Evolutionary conservation across 2,329 filamentous ascomycete genomes (phyloP).

Genomic region (Lanzia echinophila): DNA sequence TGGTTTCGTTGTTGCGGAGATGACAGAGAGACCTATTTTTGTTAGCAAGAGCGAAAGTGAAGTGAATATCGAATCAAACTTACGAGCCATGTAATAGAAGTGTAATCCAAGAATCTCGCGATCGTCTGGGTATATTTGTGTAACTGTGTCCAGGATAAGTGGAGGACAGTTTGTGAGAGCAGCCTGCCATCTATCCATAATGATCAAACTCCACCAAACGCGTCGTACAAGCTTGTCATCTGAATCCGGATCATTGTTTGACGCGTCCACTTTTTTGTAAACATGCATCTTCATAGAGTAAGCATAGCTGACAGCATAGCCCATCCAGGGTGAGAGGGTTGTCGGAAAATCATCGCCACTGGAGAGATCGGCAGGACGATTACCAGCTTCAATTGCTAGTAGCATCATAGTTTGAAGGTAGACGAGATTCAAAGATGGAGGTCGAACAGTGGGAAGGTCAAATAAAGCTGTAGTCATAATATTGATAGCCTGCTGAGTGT

Average conservation of each 20-base stretch:
- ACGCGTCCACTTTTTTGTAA: constrained; percentile 35
- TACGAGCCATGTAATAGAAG: constrained; percentile 59
- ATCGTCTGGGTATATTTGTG: constrained; percentile 54
- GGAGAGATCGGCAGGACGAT: constrained; percentile 33
- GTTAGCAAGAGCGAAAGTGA: constrained; percentile 7
- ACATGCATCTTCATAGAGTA: constrained; percentile 58
- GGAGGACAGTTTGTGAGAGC: constrained; percentile 57
- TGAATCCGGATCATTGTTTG: constrained; percentile 48
- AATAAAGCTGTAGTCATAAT: constrained; percentile 38
- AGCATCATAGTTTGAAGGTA: constrained; percentile 62
- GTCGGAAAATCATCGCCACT: constrained; percentile 38
- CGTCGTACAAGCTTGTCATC: constrained; percentile 56
- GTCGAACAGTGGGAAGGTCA: constrained; percentile 36
- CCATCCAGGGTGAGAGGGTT: constrained; percentile 51
- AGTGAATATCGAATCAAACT: constrained; percentile 32
- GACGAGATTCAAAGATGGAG: constrained; percentile 40
- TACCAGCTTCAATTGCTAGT: constrained; percentile 59
- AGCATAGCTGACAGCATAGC: constrained; percentile 57
- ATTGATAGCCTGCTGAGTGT: constrained; percentile 36
- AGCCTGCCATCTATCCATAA: constrained; percentile 68
- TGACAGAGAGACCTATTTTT: constrained; percentile 52
- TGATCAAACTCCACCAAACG: constrained; percentile 66
- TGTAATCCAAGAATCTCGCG: constrained; percentile 54
- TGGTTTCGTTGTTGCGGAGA: too few species aligned
- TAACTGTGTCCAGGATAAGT: constrained; percentile 55